Evolutionary conservation across 2,329 filamentous ascomycete species (phyloP).

Genomic region (Xylaria multiplex): DNA sequence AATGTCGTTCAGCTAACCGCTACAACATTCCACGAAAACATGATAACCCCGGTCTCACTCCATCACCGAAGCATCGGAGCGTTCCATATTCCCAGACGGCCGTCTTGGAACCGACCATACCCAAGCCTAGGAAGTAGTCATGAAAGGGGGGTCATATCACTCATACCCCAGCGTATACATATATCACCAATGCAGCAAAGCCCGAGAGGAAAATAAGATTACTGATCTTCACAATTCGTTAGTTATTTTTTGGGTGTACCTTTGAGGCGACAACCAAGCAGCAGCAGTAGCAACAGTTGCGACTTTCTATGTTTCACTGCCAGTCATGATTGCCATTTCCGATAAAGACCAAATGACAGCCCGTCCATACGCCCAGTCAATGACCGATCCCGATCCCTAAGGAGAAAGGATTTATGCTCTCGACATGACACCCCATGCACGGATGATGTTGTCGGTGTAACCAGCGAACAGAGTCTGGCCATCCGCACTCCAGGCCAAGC

Average conservation of each 20-base stretch:
- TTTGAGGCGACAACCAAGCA: slow-evolving; percentile 44
- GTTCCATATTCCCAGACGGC: too few species aligned
- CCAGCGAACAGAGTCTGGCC: slow-evolving; percentile 99
- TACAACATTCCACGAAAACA: too few species aligned
- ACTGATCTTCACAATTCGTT: slow-evolving; percentile 47
- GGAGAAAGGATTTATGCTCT: slow-evolving; percentile 70
- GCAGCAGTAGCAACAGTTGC: slow-evolving; percentile 38
- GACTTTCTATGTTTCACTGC: slow-evolving; percentile 45
- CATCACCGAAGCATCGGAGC: too few species aligned
- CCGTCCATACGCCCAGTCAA: slow-evolving; percentile 51
- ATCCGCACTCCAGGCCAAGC: slow-evolving; percentile 96
- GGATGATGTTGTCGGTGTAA: slow-evolving; percentile 99
- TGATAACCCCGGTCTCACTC: too few species aligned
- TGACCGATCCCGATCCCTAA: slow-evolving; percentile 46
- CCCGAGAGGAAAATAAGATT: slow-evolving; percentile 15
- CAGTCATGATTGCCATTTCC: slow-evolving; percentile 48
- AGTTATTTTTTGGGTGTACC: slow-evolving; percentile 46
- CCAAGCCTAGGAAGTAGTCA: background rate
- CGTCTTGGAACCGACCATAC: background rate
- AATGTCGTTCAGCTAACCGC: too few species aligned
- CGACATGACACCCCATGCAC: slow-evolving; percentile 97
- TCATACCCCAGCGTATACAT: background rate
- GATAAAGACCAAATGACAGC: slow-evolving; percentile 51
- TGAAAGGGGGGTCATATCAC: background rate
- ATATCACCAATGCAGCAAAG: slow-evolving; percentile 22